Base-by-base conservation (phyloP, 108 stramenopile genomes). In the Cyclotella sp. region DNA sequence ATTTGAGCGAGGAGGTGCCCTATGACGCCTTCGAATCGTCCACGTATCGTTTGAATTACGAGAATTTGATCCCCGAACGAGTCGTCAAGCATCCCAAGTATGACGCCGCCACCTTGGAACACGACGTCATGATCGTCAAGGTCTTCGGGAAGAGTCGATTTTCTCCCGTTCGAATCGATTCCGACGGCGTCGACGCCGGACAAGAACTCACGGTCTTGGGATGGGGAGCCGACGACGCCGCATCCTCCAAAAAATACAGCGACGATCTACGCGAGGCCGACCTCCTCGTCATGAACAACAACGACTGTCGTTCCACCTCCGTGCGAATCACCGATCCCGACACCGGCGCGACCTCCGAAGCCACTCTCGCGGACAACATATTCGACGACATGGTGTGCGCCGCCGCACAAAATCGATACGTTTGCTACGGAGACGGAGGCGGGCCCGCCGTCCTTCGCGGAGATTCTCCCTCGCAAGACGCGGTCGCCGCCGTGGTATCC, bases 321-420 rank as follows among this genome's bases (percentile, higher is more conserved):
- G 78, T 79, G 45, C 51, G 68, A n/a, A 59, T 75, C 14, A 54
- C 44, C 27, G 67, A 83, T 61, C 72, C 73, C 9, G 29, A 40
- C 22, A 53, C 57, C 10, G 73, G 49, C 16, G 28, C 2, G 58
- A 54, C 19, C 9, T 18, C 64, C 14, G n/a, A 13, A 0, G 46
- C 57, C 10, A 28, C 66, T 26, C 21, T 79, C n/a, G 21, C 26
- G 12, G 73, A 57, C 53, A 67, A 79, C 44, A 84, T 88, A 29
- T 74, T 29, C 27, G 61, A 64, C 18, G 84, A 86, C 55, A 88
- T 88, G 88, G 84, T 86, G 88, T 88, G 88, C 46, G 85, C 85
- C n/a, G 34, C 22, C 19, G 26, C 63, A 19, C 42, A 40, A 18
- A 55, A 69, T 13, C 53, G 72, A 26, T 76, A 84, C 43, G 76